Percentiles rank a stretch among this genome's conserved stretches.
phyloP scores from a whole-genome alignment of 176 grass and related monocot species.

The maize (Zea mays) region Zm-B73-REFERENCE-NAM-5.0 NC_050098.1:209802001-209802500 shows the following conservation, averaged over 20 bases:
- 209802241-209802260: no score
- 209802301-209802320: no score
- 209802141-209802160: constrained; percentile 38
- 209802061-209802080: constrained; percentile 31
- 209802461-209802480: not conserved
- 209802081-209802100: not conserved
- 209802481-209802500: not conserved
- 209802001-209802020: constrained; percentile 30
- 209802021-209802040: not conserved
- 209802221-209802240: constrained; percentile 11
- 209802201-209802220: not conserved
- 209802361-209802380: not conserved
- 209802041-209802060: constrained; percentile 36
- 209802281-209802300: no score
- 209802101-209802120: constrained; percentile 28
- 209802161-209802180: constrained; percentile 43
- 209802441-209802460: constrained; percentile 24
- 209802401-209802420: constrained; percentile 20
- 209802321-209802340: no score
- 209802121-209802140: no score
- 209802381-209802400: not conserved
- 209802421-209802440: constrained; percentile 35
- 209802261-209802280: no score
- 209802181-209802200: not conserved
- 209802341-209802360: no score